Evolutionary conservation across 2,329 filamentous ascomycete genomes (phyloP), one percentile per base, ranked within the genome.

Genomic region (Fusarium albidum): DNA sequence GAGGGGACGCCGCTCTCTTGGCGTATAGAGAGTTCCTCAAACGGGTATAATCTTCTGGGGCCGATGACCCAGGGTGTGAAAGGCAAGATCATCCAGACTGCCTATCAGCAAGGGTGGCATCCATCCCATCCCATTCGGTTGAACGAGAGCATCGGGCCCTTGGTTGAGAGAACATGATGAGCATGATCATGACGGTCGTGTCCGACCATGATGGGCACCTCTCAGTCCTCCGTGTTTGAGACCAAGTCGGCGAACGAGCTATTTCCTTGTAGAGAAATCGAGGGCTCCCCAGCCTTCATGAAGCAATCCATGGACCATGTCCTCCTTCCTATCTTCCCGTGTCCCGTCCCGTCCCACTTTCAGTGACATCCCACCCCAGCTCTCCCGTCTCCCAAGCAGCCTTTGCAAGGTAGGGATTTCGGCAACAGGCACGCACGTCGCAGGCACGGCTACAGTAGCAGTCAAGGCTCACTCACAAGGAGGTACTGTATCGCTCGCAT

Each of bases 381-480:
- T 44, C 37, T 50, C 41, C 11, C 29, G 27, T 45, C 17, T 18
- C 35, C 47, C 54, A 40, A 61, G 57, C 41, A 52, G 42, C 41
- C 41, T 32, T 33, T 47, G 47, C 21, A 21, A 42, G 43, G 33
- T 25, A 58, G 42, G 32, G 45, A 59, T 59, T 37, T 44, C 43
- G 49, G 57, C 41, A 61, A 59, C 52, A 48, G 40, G 39, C 41
- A 58, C 28, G 49, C 41, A 58, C 28, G 49, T 14, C 33, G 33
- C 14, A 29, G 34, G 31, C 44, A 45, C 39, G 18, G 46, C 34
- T 43, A 45, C 26, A 39, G 26, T 31, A 11, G 11, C 29, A 31
- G 29, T 31, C 29, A 33, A 35, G 33, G n/a, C 4, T 18, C 15
- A 17, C 15, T 35, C 15, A 21, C 10, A n/a, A 11, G 29, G n/a